Evolutionary conservation across 129 eudicot genomes (phyloP).

Genomic region (Helianthus tuberosus): DNA sequence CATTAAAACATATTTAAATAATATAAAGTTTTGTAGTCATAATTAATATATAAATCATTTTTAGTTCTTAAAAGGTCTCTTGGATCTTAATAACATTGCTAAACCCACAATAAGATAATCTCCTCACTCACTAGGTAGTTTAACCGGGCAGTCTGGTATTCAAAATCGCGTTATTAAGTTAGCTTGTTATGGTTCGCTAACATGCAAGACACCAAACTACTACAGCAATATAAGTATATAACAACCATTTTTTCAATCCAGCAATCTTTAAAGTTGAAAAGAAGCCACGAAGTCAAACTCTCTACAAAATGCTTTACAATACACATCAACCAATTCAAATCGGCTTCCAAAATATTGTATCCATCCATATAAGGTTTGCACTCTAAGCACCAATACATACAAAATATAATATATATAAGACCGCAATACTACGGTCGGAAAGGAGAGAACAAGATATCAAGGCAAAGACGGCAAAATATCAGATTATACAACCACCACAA

Average conservation of each 20-base stretch:
- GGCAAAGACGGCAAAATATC: conserved; percentile 10
- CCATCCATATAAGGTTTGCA: conserved; percentile 36
- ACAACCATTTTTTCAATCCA: conserved; percentile 10
- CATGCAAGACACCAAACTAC: too few species aligned
- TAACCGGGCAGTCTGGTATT: too few species aligned
- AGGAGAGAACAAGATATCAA: conserved; percentile 18
- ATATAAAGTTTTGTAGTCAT: too few species aligned
- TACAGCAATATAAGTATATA: background rate
- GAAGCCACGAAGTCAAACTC: conserved; percentile 28
- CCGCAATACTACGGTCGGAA: conserved; percentile 13
- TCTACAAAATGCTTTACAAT: conserved; percentile 42
- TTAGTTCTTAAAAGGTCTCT: too few species aligned
- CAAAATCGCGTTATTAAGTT: too few species aligned
- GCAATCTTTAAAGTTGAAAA: background rate
- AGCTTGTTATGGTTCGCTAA: background rate
- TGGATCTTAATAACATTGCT: too few species aligned
- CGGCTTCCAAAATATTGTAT: conserved; percentile 35
- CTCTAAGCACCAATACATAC: conserved; percentile 38
- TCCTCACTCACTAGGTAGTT: too few species aligned
- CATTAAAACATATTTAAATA: too few species aligned
- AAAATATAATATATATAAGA: conserved; percentile 18
- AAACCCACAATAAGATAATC: too few species aligned
- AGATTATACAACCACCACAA: conserved; percentile 43
- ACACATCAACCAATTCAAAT: conserved; percentile 42
- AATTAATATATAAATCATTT: too few species aligned